A percentile compares a stretch with the other conserved stretches of the same genome.
Evolutionary conservation across 768 basidiomycete genomes (phyloP).

Genomic region (Naganishia antarctica): DNA sequence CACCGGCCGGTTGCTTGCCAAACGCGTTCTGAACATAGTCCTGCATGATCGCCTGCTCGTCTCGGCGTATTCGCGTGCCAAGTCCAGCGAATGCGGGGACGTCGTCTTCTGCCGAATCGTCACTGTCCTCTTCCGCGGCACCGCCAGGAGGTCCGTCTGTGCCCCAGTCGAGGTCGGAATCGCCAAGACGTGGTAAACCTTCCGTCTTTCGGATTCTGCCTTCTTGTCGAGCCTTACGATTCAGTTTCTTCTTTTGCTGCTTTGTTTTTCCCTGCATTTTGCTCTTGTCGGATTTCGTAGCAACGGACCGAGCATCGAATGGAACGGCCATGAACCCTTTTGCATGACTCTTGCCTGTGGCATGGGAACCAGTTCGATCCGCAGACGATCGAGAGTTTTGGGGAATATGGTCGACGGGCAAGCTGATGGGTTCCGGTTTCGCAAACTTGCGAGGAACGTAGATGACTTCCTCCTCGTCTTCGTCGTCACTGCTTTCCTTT

Average conservation of each 20-base stretch:
- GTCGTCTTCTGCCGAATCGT: conserved; percentile 21
- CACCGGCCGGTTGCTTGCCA: not conserved
- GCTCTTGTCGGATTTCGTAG: conserved; percentile 10
- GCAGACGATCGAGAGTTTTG: not conserved
- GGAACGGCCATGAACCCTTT: not conserved
- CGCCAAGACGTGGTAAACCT: conserved; percentile 27
- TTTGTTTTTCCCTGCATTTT: conserved; percentile 14
- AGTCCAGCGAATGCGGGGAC: conserved; percentile 24
- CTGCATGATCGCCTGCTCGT: conserved; percentile 12
- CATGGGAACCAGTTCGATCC: not conserved
- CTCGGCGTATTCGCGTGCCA: not conserved
- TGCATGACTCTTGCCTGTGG: not conserved
- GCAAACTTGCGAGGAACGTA: conserved; percentile 37
- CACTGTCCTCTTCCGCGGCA: not conserved
- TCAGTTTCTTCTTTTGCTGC: conserved; percentile 26
- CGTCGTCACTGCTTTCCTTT: not conserved
- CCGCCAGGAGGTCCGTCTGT: conserved; percentile 41
- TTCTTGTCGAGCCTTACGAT: conserved; percentile 21
- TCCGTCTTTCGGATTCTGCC: conserved; percentile 25
- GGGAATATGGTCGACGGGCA: conserved; percentile 21
- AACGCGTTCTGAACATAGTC: conserved; percentile 18
- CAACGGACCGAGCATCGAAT: conserved; percentile 5
- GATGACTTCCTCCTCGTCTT: conserved; percentile 45
- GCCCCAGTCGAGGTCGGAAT: conserved; percentile 49
- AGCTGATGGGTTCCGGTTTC: conserved; percentile 39